These are phyloP conservation scores for Pseudocercospora vitis DNA, from an alignment of 2,329 filamentous ascomycete genomes.

Conservation along the genomic window DNA sequence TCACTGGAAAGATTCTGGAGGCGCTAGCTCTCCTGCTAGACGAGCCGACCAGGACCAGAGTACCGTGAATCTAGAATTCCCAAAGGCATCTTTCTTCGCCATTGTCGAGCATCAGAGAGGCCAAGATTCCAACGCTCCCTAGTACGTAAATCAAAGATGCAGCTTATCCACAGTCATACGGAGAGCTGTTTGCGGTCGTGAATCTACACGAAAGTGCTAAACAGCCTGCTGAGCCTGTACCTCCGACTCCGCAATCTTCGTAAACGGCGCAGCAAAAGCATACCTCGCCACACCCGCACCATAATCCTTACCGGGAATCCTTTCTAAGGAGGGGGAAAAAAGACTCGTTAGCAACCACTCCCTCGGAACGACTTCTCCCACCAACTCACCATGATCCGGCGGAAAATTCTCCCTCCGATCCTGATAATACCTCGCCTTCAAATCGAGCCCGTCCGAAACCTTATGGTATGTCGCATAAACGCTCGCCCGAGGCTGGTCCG, in stretches of 20 bases:
- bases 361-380: neutral
- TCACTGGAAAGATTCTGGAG: too few relatives aligned
- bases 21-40: too few relatives aligned
- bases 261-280: conserved; percentile 32
- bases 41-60: too few relatives aligned
- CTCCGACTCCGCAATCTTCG: conserved; percentile 22
- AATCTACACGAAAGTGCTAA: too few relatives aligned
- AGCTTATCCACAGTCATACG: too few relatives aligned
- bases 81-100: too few relatives aligned
- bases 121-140: too few relatives aligned
- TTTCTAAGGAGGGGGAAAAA: too few relatives aligned
- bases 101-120: too few relatives aligned
- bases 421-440: conserved; percentile 46
- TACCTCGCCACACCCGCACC: conserved; percentile 29
- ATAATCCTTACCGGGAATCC: conserved; percentile 29
- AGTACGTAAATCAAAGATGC: too few relatives aligned
- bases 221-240: neutral
- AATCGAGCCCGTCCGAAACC: conserved; percentile 40
- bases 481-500: conserved; percentile 39
- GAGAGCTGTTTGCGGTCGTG: too few relatives aligned
- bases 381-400: conserved; percentile 39
- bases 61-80: too few relatives aligned
- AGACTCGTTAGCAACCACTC: conserved; percentile 6
- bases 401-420: conserved; percentile 45
- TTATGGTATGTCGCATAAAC: conserved; percentile 49